Base-by-base conservation (phyloP, 2,329 filamentous ascomycete species). In the Leptodontidium sp. region DNA sequence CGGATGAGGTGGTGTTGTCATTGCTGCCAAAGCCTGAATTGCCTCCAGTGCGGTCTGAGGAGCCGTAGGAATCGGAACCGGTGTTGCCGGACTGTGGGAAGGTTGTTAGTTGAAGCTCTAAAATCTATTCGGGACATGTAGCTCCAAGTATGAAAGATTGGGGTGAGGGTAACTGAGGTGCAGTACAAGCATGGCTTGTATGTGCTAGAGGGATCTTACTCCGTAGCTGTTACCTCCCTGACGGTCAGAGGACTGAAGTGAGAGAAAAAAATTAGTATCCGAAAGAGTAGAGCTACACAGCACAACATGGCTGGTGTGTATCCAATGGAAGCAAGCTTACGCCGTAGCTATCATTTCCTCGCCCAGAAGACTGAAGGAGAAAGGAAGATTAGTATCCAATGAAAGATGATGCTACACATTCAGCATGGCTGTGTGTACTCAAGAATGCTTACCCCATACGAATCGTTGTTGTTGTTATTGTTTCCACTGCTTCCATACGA, bases 151-250 rank as follows among this genome's bases (percentile, higher is more conserved):
- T 2, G 12, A 3, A 6, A 35, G 24, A 49, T 43, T 24, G n/a
- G 32, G 32, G 21, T 11, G 6, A 26, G 32, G n/a, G 32, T 38
- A 12, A 11, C 4, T 5, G 45, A 15, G 35, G 3, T 8, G 9
- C 5, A 14, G 26, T 11, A 11, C 7, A 53, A 64, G 40, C 26
- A 26, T 17, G 43, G 49, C 35, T 53, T 40, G 4, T 12, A 32
- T 65, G 61, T 49, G 52, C 17, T 45, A 45, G 17, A n/a, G 50
- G 38, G 17, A 26, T 53, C 63, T 70, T 66, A 67, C 65, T 49
- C 71, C 73, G 55, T 75, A 75, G 43, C 68, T 73, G 29, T 76
- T 45, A 49, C 58, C 53, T 17, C 71, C 72, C 65, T 65, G 68
- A 65, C 65, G 66, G 55, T 64, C 66, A 55, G 70, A 71, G 26